These are phyloP conservation scores for Euphorbia lathyris DNA, from an alignment of 345 rosid species.

Conservation along the genomic window DNA sequence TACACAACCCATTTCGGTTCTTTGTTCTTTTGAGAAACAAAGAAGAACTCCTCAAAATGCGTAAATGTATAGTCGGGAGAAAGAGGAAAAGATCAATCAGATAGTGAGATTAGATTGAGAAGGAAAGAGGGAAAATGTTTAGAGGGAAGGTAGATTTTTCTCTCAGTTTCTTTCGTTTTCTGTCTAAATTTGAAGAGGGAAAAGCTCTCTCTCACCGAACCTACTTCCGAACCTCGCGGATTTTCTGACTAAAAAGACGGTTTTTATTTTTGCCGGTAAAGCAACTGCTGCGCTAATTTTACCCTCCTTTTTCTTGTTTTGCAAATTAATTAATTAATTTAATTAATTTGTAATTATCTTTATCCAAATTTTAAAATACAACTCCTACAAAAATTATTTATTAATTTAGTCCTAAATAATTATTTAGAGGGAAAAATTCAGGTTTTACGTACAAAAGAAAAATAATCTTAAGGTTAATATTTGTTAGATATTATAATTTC, in stretches of 20 bases:
- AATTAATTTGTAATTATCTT: too few relatives aligned
- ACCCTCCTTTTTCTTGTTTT: not conserved
- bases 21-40: not conserved
- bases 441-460: too few relatives aligned
- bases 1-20: not conserved
- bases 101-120: too few relatives aligned
- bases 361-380: too few relatives aligned
- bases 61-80: not conserved
- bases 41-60: conserved; percentile 1
- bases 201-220: conserved; percentile 42
- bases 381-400: not conserved
- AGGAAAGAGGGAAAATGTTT: conserved; percentile 13
- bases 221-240: conserved; percentile 65
- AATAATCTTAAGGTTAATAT: too few relatives aligned
- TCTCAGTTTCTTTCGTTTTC: conserved; percentile 39
- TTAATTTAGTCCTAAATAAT: too few relatives aligned
- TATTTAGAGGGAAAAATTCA: too few relatives aligned
- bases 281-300: conserved; percentile 39
- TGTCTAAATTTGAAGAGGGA: conserved; percentile 36
- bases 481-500: too few relatives aligned
- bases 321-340: not conserved
- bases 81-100: conserved; percentile 3
- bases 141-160: conserved; percentile 9
- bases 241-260: conserved; percentile 10
- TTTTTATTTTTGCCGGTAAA: conserved; percentile 20